phyloP scores from a whole-genome alignment of 2,329 filamentous ascomycete genomes.

The Verticillium alfalfae region DNA sequence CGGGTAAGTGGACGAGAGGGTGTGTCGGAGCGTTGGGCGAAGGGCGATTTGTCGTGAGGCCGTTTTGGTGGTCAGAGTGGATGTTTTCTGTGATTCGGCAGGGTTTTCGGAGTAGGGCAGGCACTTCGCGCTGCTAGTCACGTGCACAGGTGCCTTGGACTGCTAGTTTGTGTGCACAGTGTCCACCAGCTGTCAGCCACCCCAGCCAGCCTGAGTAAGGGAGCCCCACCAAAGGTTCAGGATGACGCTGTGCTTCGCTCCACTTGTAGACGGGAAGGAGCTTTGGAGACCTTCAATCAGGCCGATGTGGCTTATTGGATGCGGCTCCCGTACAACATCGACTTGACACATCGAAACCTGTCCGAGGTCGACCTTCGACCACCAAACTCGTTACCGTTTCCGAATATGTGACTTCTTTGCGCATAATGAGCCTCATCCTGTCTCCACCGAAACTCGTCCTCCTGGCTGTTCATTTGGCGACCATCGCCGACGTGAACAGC shows the following conservation, averaged over 20 bases:
- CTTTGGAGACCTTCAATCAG: background rate
- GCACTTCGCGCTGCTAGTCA: background rate
- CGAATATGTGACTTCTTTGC: constrained; percentile 8
- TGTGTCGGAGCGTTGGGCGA: background rate
- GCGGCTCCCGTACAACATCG: background rate
- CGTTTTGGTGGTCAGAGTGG: background rate
- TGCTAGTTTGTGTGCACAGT: no score
- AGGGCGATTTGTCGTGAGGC: background rate
- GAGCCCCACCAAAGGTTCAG: background rate
- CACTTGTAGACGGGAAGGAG: background rate
- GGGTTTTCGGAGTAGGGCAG: background rate
- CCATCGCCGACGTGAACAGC: constrained; percentile 57
- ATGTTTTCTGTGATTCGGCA: background rate
- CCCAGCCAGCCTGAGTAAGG: background rate
- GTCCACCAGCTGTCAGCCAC: background rate
- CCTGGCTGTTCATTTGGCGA: constrained; percentile 65
- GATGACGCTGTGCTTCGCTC: background rate
- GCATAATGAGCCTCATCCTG: constrained; percentile 35
- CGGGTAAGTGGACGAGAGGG: background rate
- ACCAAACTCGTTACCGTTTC: background rate
- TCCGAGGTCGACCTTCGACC: background rate
- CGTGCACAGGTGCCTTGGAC: background rate
- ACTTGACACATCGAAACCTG: background rate
- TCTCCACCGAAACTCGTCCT: constrained; percentile 66
- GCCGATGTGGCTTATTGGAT: background rate